These are phyloP conservation scores for Lachnellula arida DNA, from an alignment of 2,329 filamentous ascomycete species.

Conservation along the genomic window DNA sequence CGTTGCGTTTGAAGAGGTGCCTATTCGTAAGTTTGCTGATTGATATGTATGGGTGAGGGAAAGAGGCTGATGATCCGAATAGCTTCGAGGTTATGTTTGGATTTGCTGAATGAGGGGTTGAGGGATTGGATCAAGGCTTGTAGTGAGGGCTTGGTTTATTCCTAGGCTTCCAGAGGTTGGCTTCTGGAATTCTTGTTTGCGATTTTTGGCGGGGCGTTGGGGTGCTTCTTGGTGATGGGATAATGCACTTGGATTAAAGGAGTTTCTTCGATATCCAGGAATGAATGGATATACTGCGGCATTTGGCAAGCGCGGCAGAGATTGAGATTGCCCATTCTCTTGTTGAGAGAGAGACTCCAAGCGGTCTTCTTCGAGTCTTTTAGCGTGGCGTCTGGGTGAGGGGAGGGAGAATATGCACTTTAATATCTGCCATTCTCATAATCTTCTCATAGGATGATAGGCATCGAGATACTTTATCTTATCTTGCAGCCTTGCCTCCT, in stretches of 20 bases:
- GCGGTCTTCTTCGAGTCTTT: too few relatives aligned
- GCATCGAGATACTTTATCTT: too few relatives aligned
- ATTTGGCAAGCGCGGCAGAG: too few relatives aligned
- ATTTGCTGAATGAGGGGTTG: slow-evolving; percentile 30
- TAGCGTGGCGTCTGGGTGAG: too few relatives aligned
- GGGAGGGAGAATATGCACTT: too few relatives aligned
- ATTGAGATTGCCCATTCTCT: too few relatives aligned
- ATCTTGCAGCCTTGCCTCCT: too few relatives aligned
- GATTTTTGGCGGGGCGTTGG: background rate
- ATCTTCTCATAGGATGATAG: too few relatives aligned
- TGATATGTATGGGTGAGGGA: background rate
- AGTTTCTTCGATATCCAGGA: background rate
- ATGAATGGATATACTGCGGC: too few relatives aligned
- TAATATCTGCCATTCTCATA: too few relatives aligned
- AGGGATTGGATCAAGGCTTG: slow-evolving; percentile 19
- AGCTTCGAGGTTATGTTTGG: slow-evolving; percentile 30
- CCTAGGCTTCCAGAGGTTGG: background rate
- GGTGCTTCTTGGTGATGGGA: background rate
- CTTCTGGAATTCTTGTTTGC: too few relatives aligned
- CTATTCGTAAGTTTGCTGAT: slow-evolving; percentile 23
- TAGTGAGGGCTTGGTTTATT: slow-evolving; percentile 1
- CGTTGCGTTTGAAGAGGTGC: slow-evolving; percentile 18
- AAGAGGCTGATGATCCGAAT: slow-evolving; percentile 1
- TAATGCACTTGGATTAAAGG: background rate
- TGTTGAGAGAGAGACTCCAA: too few relatives aligned